Conservation (phyloP, 1,284 basidiomycete genomes). For the Macrocystidia cucumis region DNA sequence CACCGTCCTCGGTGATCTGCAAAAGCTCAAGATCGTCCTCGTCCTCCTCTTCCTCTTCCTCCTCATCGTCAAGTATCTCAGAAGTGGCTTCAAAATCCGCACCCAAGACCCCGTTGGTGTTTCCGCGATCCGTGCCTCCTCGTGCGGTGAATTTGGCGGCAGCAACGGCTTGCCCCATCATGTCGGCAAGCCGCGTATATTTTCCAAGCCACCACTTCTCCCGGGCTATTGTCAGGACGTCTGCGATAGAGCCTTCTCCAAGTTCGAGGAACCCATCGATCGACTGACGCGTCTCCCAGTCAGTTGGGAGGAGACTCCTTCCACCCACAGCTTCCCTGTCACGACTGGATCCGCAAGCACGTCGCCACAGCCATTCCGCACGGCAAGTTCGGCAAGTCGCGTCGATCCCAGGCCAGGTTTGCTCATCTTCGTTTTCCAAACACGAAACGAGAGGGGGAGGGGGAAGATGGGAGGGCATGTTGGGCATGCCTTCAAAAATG, state of each 20-base stretch:
- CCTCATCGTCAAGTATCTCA: constrained; percentile 5
- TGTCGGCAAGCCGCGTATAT: constrained; percentile 54
- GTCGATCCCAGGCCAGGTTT: constrained; percentile 55
- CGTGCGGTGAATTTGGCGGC: constrained; percentile 41
- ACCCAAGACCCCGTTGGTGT: constrained; percentile 3
- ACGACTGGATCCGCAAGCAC: constrained; percentile 32
- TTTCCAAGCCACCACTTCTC: constrained; percentile 65
- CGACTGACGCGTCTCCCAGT: constrained; percentile 57
- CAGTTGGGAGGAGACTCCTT: constrained; percentile 29
- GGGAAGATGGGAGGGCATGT: constrained; percentile 17
- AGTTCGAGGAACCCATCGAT: constrained; percentile 63
- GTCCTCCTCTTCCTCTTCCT: constrained; percentile 39
- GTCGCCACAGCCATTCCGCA: constrained; percentile 51
- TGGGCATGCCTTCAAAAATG: constrained; percentile 31
- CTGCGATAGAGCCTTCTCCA: constrained; percentile 58
- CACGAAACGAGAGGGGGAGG: constrained; percentile 37
- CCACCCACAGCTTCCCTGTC: constrained; percentile 57
- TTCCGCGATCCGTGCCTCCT: constrained; percentile 22
- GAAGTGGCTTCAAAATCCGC: too few relatives aligned
- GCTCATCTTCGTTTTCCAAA: constrained; percentile 63
- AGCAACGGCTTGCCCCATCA: constrained; percentile 60
- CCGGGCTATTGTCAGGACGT: constrained; percentile 50
- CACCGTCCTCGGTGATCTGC: constrained; percentile 51
- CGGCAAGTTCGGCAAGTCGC: constrained; percentile 61
- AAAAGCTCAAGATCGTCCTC: constrained; percentile 54